phyloP scores from a whole-genome alignment of 805 yeast species.

The Tetrapisispora iriomotensis region DNA sequence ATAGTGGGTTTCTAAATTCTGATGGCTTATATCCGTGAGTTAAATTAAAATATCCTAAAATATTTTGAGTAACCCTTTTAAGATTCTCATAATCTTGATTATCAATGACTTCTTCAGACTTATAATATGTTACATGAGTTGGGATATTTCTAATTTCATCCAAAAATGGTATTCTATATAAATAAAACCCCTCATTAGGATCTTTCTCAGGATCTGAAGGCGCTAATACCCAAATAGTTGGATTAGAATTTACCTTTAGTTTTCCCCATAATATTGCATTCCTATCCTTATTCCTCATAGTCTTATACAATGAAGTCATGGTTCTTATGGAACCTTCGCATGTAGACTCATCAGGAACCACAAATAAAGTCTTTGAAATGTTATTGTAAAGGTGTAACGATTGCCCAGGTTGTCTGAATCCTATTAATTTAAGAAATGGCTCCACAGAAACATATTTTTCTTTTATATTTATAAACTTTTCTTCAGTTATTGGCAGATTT shows the following conservation, averaged over 20 bases:
- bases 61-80: conserved; percentile 16
- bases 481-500: conserved; percentile 31
- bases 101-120: background rate
- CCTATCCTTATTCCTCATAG: conserved; percentile 40
- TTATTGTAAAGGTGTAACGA: conserved; percentile 44
- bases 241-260: conserved; percentile 41
- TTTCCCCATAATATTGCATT: conserved; percentile 71
- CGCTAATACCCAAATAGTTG: conserved; percentile 47
- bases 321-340: conserved; percentile 56
- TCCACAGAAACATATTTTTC: conserved; percentile 27
- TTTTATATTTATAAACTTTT: conserved; percentile 29
- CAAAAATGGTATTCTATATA: conserved; percentile 59
- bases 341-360: conserved; percentile 57
- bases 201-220: conserved; percentile 35
- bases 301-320: conserved; percentile 55
- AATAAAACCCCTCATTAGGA: conserved; percentile 56
- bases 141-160: conserved; percentile 72
- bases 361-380: conserved; percentile 45
- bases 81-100: conserved; percentile 18
- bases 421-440: conserved; percentile 54
- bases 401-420: conserved; percentile 43
- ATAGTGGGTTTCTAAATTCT: conserved; percentile 52
- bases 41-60: conserved; percentile 35
- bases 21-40: conserved; percentile 44
- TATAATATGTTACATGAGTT: conserved; percentile 5